Evolutionary conservation across 2,329 filamentous ascomycete species (phyloP), one percentile per base, ranked within the genome.

Genomic region (Zopfia rhizophila): DNA sequence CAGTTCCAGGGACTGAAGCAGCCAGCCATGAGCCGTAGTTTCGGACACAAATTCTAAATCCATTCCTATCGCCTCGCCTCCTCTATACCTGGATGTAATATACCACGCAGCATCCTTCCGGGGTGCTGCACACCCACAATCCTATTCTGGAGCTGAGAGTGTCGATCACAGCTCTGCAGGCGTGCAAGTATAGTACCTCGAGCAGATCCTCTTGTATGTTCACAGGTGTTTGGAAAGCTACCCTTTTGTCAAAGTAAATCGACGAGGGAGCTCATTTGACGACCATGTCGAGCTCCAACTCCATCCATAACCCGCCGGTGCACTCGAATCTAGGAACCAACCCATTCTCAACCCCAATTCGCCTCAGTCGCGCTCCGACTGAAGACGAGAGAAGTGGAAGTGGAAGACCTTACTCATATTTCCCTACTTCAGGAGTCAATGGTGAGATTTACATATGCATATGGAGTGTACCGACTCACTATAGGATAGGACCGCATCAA

Each of bases 211-310:
- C 22, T 38, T 42, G 27, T 48, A 42, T 17, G 24, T 28, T 31
- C 19, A 25, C 16, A 31, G 28, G 42, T 18, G 33, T 14, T n/a
- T 31, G 17, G 16, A 37, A 6, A 24, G 6, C 31, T 38, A 31
- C 38, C 16, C 42, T 32, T 41, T 41, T 36, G 32, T 41, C 27
- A 38, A 27, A 45, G 10, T 40, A 40, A n/a, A 18, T 12, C 10
- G 25, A 28, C 29, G 24, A 18, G 19, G 30, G 14, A 7, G 28
- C 12, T 5, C 28, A 12, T 13, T 25, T 27, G 3, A 17, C 21
- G 23, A 37, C 28, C 44, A 61, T 61, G 58, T 61, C 58, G 17
- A 57, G 53, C 38, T 46, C 48, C 25, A 59, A 50, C 28, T 58
- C 55, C 17, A 37, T 61, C 22, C 57, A 61, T 25, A 41, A 46